phyloP scores from a whole-genome alignment of 345 rosid genomes.

The Iberis pinnata region DNA sequence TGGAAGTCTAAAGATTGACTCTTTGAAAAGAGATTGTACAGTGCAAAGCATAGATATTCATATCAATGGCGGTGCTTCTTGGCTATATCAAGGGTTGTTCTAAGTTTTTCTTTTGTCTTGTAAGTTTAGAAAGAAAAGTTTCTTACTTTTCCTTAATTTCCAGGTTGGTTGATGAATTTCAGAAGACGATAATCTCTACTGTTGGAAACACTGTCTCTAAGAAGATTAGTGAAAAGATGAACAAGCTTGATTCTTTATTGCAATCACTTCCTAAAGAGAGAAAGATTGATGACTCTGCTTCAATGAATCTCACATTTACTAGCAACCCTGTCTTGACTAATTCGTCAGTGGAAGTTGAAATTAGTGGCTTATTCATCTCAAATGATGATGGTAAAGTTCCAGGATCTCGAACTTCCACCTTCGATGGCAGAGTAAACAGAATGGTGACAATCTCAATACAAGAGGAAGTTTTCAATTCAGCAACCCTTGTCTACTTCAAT shows the following conservation, averaged over 20 bases:
- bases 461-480: conserved; percentile 55
- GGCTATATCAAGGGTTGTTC: conserved; percentile 65
- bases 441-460: conserved; percentile 50
- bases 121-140: background rate
- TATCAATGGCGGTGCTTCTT: conserved; percentile 72
- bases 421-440: conserved; percentile 21
- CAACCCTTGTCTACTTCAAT: conserved; percentile 55
- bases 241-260: conserved; percentile 46
- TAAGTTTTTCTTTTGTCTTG: background rate
- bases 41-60: conserved; percentile 51
- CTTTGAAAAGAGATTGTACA: conserved; percentile 39
- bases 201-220: conserved; percentile 45
- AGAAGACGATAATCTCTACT: conserved; percentile 41
- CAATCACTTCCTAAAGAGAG: conserved; percentile 59
- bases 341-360: conserved; percentile 46
- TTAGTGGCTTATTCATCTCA: conserved; percentile 49
- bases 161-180: conserved; percentile 63
- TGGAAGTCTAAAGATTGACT: conserved; percentile 44
- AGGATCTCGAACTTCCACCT: conserved; percentile 20
- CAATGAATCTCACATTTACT: conserved; percentile 56
- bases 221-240: conserved; percentile 48
- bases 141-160: background rate
- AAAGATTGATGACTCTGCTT: conserved; percentile 39
- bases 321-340: conserved; percentile 38
- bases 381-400: conserved; percentile 20